Percentiles rank a stretch among this genome's conserved stretches.
Evolutionary conservation across 768 basidiomycete genomes (phyloP).

Genomic region (Lanmaoa pseudosensibilis): DNA sequence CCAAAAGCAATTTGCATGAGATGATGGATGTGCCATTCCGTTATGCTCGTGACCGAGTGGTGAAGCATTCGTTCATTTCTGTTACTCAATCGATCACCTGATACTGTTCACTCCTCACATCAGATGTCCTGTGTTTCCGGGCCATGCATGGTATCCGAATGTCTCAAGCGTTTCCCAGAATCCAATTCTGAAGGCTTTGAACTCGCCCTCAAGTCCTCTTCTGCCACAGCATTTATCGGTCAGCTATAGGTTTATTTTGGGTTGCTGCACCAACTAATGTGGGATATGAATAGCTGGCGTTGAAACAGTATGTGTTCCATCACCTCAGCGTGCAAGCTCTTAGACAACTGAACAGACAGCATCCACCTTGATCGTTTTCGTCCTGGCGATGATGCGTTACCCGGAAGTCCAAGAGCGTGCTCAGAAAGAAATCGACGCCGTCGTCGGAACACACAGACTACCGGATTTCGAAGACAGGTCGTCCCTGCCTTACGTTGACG

Average conservation of each 20-base stretch:
- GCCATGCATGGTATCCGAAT: constrained; percentile 33
- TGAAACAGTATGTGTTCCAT: constrained; percentile 25
- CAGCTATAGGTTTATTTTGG: not conserved
- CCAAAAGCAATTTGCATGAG: constrained; percentile 27
- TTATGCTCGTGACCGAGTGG: constrained; percentile 30
- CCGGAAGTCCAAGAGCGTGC: constrained; percentile 37
- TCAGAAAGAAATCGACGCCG: constrained; percentile 35
- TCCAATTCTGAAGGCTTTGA: constrained; percentile 25
- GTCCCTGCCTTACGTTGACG: constrained; percentile 33
- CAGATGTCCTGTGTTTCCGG: constrained; percentile 25
- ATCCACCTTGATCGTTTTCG: constrained; percentile 32
- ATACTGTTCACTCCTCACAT: not conserved
- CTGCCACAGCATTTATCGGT: constrained; percentile 36
- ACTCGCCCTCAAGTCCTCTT: constrained; percentile 30
- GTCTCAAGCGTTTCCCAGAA: constrained; percentile 21
- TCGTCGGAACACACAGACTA: constrained; percentile 29
- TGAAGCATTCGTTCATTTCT: constrained; percentile 3
- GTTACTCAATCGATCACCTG: not conserved
- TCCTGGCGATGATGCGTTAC: constrained; percentile 36
- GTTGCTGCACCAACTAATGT: constrained; percentile 4
- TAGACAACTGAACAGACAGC: constrained; percentile 26
- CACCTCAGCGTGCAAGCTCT: not conserved
- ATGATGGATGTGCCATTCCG: constrained; percentile 33
- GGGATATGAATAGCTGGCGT: constrained; percentile 24
- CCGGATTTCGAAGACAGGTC: constrained; percentile 29